phyloP scores from a whole-genome alignment of 495 filamentous ascomycete species.

The Daldinia vernicosa region DNA sequence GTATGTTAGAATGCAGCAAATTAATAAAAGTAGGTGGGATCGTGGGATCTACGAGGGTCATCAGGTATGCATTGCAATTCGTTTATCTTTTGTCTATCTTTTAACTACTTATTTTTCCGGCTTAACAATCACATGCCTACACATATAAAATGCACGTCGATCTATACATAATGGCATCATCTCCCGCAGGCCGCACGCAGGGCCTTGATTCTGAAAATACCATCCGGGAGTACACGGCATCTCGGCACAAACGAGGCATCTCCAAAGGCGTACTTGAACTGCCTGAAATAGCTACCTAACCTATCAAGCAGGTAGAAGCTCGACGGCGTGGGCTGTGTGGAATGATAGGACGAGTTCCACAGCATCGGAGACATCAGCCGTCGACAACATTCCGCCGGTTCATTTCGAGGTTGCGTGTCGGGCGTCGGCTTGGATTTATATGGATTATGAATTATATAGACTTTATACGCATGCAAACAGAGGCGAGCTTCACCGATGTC shows the following conservation, averaged over 20 bases:
- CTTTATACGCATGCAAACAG: slow-evolving; percentile 37
- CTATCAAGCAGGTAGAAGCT: slow-evolving; percentile 21
- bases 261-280: slow-evolving; percentile 8
- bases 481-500: slow-evolving; percentile 1
- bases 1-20: slow-evolving; percentile 28
- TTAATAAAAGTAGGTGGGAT: slow-evolving; percentile 31
- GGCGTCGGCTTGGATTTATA: not conserved
- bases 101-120: not conserved
- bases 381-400: slow-evolving; percentile 40
- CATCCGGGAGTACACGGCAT: slow-evolving; percentile 30
- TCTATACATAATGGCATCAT: slow-evolving; percentile 19
- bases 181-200: slow-evolving; percentile 4
- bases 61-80: slow-evolving; percentile 4
- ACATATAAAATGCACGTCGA: slow-evolving; percentile 20
- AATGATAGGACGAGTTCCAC: slow-evolving; percentile 36
- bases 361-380: slow-evolving; percentile 32
- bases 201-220: slow-evolving; percentile 1
- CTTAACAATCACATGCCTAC: slow-evolving; percentile 20
- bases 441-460: not conserved
- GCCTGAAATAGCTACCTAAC: slow-evolving; percentile 23
- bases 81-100: not conserved
- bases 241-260: slow-evolving; percentile 30
- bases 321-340: slow-evolving; percentile 8
- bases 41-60: slow-evolving; percentile 32
- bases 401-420: slow-evolving; percentile 28